phyloP scores from a whole-genome alignment of 1,284 basidiomycete species.

The Ceratobasidium sp. region DNA sequence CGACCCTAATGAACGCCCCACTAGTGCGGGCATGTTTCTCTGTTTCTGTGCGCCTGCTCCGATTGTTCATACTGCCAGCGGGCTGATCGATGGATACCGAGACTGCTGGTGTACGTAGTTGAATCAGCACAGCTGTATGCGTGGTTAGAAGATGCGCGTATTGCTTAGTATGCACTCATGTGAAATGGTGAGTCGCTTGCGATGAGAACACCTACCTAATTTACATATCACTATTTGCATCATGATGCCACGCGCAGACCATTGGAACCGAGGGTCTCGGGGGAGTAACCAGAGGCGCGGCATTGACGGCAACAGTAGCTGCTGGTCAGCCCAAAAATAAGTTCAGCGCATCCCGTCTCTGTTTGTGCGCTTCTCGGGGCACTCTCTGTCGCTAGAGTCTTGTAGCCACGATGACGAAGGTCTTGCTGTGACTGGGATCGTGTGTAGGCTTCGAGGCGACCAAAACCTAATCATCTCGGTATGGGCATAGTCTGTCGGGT shows the following conservation, averaged over 20 bases:
- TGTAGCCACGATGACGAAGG: background rate
- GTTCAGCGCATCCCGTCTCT: background rate
- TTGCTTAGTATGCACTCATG: background rate
- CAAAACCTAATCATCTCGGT: background rate
- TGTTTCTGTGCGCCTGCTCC: background rate
- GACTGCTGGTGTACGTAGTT: background rate
- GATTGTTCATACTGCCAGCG: background rate
- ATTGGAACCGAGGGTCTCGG: constrained; percentile 6
- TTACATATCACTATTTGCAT: background rate
- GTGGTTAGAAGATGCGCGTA: background rate
- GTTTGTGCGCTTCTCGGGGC: background rate
- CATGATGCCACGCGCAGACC: background rate
- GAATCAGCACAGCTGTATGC: constrained; percentile 16
- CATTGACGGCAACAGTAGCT: background rate
- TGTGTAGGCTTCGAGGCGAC: background rate
- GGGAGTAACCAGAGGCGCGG: background rate
- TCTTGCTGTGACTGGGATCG: background rate
- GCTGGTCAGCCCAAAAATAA: background rate
- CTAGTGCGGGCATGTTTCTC: background rate
- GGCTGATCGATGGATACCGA: background rate
- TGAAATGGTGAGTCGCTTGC: constrained; percentile 2
- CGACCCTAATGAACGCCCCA: background rate
- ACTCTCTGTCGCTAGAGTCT: background rate
- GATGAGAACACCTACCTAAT: background rate
- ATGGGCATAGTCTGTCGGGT: background rate